Percentiles rank a stretch among this genome's conserved stretches.
These are phyloP conservation scores for Alloascoidea africana DNA, from an alignment of 805 yeast genomes.

Conservation along the genomic window DNA sequence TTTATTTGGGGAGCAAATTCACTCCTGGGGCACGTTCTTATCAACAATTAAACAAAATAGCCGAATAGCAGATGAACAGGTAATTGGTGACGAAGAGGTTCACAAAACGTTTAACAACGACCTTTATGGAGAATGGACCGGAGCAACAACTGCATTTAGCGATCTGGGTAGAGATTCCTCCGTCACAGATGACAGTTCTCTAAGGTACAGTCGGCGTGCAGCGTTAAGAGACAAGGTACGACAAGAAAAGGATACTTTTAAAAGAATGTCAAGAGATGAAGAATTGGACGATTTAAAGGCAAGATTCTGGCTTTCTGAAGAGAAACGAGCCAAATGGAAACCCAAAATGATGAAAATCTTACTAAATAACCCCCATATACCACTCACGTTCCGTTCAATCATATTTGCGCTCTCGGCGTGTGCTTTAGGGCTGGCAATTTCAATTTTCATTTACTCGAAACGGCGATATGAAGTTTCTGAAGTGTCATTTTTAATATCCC, in stretches of 20 bases:
- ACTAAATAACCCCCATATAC: constrained; percentile 66
- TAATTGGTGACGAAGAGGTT: not conserved
- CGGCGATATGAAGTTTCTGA: too few relatives aligned
- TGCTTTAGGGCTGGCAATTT: constrained; percentile 65
- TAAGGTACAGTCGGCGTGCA: not conserved
- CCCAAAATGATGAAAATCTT: constrained; percentile 46
- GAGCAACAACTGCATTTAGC: not conserved
- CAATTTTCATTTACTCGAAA: constrained; percentile 16
- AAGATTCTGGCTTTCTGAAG: constrained; percentile 1
- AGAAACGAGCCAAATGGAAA: constrained; percentile 20
- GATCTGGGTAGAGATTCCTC: not conserved
- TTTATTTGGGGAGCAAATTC: not conserved
- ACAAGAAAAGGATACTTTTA: not conserved
- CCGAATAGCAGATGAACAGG: not conserved
- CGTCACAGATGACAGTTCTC: too few relatives aligned
- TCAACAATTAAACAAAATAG: not conserved
- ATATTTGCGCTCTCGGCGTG: constrained; percentile 43
- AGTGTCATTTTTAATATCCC: constrained; percentile 18
- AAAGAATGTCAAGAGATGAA: not conserved
- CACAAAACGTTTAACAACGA: not conserved
- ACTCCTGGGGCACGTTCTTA: not conserved
- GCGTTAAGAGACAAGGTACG: not conserved
- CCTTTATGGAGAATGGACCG: not conserved
- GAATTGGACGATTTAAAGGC: not conserved
- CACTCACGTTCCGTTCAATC: constrained; percentile 53